These are phyloP conservation scores for Tetradesmus lagerheimii DNA, from an alignment of 139 green algal species.

Conservation along the genomic window DNA sequence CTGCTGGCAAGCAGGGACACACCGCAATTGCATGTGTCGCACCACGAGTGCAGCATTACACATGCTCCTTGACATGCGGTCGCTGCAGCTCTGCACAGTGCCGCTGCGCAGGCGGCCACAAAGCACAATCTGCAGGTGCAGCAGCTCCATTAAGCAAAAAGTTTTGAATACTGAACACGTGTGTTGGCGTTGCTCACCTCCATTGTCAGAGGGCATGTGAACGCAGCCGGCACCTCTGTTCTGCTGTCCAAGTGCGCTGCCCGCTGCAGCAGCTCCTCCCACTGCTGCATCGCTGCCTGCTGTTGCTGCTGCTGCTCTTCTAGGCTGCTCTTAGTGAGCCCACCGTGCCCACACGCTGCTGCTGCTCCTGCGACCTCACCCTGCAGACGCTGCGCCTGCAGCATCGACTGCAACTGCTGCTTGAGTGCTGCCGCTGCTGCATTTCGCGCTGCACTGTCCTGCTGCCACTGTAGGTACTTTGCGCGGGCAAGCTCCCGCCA, in stretches of 20 bases:
- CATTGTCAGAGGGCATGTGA: constrained; percentile 71
- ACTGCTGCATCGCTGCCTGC: constrained; percentile 33
- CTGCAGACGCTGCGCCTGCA: constrained; percentile 20
- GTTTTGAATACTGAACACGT: no score
- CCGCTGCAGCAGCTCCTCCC: constrained; percentile 4
- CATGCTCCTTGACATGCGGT: no score
- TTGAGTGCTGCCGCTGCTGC: constrained; percentile 8
- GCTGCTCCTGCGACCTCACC: constrained; percentile 8
- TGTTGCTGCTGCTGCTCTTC: constrained; percentile 46
- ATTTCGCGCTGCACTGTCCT: neutral
- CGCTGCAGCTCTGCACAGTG: no score
- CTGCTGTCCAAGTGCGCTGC: constrained; percentile 40
- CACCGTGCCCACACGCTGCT: neutral
- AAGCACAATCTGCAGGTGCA: no score
- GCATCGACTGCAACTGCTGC: constrained; percentile 16
- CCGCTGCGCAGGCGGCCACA: no score
- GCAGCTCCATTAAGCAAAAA: no score
- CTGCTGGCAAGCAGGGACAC: no score
- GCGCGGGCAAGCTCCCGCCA: constrained; percentile 62
- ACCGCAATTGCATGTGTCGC: no score
- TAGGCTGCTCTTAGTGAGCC: neutral
- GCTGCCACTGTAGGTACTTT: constrained; percentile 56
- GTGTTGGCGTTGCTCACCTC: constrained; percentile 17
- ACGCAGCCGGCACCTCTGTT: constrained; percentile 59
- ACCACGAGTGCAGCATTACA: no score